Conservation (phyloP, 805 yeast species). For the Kodamaea leandrae region DNA sequence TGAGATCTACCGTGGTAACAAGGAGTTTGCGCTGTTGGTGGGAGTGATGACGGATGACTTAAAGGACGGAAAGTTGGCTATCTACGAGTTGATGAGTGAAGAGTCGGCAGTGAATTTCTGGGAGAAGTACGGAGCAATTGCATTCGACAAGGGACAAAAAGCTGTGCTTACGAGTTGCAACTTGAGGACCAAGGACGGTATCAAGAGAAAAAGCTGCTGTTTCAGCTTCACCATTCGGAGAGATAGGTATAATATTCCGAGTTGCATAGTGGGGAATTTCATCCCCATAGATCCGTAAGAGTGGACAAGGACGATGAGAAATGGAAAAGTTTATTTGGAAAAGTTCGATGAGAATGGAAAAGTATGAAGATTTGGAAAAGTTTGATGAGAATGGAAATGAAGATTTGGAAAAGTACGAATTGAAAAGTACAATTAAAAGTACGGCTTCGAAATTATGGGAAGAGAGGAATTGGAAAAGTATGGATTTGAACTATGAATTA, state of each 20-base stretch:
- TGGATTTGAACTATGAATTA: not conserved
- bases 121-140: conserved; percentile 96
- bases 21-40: conserved; percentile 91
- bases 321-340: too few relatives aligned
- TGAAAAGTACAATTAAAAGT: too few relatives aligned
- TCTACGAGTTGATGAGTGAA: conserved; percentile 91
- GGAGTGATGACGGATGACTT: conserved; percentile 87
- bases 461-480: too few relatives aligned
- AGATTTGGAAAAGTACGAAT: too few relatives aligned
- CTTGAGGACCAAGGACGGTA: conserved; percentile 76
- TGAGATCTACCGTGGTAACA: conserved; percentile 90
- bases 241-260: conserved; percentile 91
- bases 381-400: too few relatives aligned
- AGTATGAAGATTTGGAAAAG: too few relatives aligned
- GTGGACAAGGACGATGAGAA: not conserved
- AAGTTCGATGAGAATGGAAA: too few relatives aligned
- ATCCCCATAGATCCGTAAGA: conserved; percentile 63
- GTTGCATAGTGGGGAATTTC: conserved; percentile 93
- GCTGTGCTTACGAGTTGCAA: conserved; percentile 93
- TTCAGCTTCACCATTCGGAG: conserved; percentile 91
- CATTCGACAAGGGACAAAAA: conserved; percentile 92
- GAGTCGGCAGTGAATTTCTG: conserved; percentile 95
- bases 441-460: too few relatives aligned
- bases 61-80: conserved; percentile 87
- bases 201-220: conserved; percentile 80